phyloP scores from a whole-genome alignment of 2,329 filamentous ascomycete species.

The Fusarium newnesense region DNA sequence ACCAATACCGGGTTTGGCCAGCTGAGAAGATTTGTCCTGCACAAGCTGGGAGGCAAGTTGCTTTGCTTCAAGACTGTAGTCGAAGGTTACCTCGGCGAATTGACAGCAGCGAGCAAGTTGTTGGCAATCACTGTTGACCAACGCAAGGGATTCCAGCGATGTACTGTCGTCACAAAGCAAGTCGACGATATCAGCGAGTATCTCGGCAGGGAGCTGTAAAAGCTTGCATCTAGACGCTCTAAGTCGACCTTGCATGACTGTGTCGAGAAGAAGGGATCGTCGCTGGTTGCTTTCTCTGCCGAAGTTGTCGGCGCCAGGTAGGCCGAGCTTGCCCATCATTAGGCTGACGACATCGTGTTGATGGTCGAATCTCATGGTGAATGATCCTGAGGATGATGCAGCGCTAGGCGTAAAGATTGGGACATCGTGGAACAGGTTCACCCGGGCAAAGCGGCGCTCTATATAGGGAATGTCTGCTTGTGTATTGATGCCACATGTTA shows the following conservation, averaged over 20 bases:
- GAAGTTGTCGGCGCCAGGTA: rapidly evolving
- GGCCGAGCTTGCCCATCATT: rapidly evolving
- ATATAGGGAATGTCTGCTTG: too few relatives aligned
- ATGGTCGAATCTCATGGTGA: background rate
- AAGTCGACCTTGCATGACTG: background rate
- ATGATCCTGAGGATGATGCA: background rate
- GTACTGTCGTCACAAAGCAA: background rate
- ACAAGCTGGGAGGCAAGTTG: background rate
- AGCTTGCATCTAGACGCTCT: background rate
- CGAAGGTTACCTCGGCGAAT: constrained; percentile 22
- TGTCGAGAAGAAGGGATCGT: background rate
- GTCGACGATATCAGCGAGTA: background rate
- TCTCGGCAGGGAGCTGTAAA: background rate
- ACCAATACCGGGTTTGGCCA: background rate
- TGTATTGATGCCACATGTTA: rapidly evolving
- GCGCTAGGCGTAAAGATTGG: background rate
- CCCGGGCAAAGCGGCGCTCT: rapidly evolving
- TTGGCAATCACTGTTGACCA: constrained; percentile 33
- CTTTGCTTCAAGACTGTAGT: constrained; percentile 3
- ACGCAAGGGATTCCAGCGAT: background rate
- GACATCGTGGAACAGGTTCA: background rate
- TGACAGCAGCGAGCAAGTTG: constrained; percentile 24
- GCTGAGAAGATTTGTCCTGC: too few relatives aligned
- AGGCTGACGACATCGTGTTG: background rate
- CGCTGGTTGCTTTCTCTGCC: background rate